Base-by-base conservation (phyloP, 345 rosid genomes). In the Nasturtium officinale region DNA sequence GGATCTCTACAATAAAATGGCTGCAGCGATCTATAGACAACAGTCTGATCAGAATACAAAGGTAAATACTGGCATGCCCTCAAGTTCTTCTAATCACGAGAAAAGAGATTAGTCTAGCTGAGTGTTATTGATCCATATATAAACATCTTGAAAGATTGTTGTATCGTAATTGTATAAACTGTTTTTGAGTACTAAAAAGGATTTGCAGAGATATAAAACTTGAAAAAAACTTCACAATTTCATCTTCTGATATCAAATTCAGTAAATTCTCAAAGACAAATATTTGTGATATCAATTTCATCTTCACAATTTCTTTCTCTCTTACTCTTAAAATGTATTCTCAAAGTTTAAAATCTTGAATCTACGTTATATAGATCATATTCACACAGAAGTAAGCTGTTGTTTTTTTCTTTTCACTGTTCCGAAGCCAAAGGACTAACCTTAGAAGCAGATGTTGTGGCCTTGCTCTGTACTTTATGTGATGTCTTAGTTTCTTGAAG, bases 401-500 rank as follows among this genome's bases (percentile, higher is more conserved):
- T 51, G 38, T 28, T 7, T 21, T 28, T 8, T 21, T 2, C 21
- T 40, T 3, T 18, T 66, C 65, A 66, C 21, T 72, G 48, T 50
- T 66, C 16, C 6, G 73, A 56, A n/a, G 1, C 47, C 29, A 56
- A 71, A 54, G 52, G 67, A 33, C 66, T 61, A 67, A 38, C 68
- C 59, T 57, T 21, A 15, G 73, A 76, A 11, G 73, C 78, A 59
- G 69, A 65, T 18, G 92, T 52, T 56, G 77, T 82, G 38, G 72
- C 48, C 42, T 57, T 70, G 37, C 30, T 57, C 17, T 28, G 68
- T 38, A 9, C 7, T 51, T 61, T 59, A 2, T 56, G 80, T 60
- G 68, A 38, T 26, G 91, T 63, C 47, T 80, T 85, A 52, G 71
- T 52, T 56, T 90, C 90, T 59, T 86, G 92, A 71, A 84, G 88